A percentile compares a stretch with the other conserved stretches of the same genome.
These are phyloP conservation scores for Ramaria sp. DNA, from an alignment of 768 basidiomycete species.

Conservation along the genomic window DNA sequence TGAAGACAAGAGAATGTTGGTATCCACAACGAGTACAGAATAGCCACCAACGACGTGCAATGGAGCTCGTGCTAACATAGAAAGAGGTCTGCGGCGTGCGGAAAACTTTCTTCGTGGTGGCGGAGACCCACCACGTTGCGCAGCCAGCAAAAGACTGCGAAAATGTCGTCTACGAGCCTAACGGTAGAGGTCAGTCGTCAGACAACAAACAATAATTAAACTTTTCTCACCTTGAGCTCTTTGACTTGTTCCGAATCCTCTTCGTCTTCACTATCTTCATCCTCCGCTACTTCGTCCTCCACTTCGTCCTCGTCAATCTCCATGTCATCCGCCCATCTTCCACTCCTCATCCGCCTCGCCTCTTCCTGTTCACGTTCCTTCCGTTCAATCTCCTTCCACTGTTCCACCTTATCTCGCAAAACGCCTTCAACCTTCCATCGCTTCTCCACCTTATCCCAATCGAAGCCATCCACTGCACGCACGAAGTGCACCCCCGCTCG, in stretches of 20 bases:
- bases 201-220: conserved; percentile 4
- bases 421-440: conserved; percentile 55
- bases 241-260: conserved; percentile 63
- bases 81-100: conserved; percentile 20
- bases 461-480: conserved; percentile 64
- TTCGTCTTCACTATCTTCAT: conserved; percentile 38
- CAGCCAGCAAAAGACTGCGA: conserved; percentile 48
- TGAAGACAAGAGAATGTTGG: conserved; percentile 86
- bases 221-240: conserved; percentile 58
- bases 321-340: conserved; percentile 53
- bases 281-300: conserved; percentile 36
- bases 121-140: conserved; percentile 23
- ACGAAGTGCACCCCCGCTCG: conserved; percentile 61
- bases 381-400: conserved; percentile 62
- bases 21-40: conserved; percentile 85
- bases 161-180: conserved; percentile 71
- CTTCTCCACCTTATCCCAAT: conserved; percentile 45
- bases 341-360: conserved; percentile 40
- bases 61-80: conserved; percentile 25
- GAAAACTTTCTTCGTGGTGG: conserved; percentile 18
- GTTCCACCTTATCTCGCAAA: conserved; percentile 55
- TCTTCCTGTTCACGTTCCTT: conserved; percentile 62
- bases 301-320: conserved; percentile 52
- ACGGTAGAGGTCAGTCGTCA: conserved; percentile 12
- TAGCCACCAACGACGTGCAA: conserved; percentile 71